Conservation (phyloP, 2,329 filamentous ascomycete species). For the Beauveria medogensis region DNA sequence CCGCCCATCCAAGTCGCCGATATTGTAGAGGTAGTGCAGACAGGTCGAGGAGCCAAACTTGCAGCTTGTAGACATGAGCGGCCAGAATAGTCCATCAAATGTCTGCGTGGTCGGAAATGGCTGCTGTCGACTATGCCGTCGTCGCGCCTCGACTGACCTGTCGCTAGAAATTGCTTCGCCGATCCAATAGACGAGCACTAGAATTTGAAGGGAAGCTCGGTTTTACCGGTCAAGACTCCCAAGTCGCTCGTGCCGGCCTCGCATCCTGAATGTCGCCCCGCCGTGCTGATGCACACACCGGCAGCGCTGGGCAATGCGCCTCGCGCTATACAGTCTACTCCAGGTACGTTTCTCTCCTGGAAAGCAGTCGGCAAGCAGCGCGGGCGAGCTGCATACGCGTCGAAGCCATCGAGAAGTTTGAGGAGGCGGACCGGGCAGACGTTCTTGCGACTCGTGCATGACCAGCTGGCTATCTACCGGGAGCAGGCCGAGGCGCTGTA, state of each 20-base stretch:
- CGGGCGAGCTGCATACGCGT: background rate
- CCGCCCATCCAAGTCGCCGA: too few relatives aligned
- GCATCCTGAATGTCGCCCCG: background rate
- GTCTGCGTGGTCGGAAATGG: too few relatives aligned
- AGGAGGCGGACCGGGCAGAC: background rate
- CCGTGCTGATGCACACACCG: background rate
- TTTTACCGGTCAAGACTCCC: background rate
- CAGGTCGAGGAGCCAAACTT: too few relatives aligned
- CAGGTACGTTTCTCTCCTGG: background rate
- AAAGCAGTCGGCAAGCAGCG: background rate
- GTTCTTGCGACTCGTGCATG: background rate
- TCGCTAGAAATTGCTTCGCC: too few relatives aligned
- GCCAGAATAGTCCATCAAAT: too few relatives aligned
- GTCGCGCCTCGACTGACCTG: too few relatives aligned
- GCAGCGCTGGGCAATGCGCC: background rate
- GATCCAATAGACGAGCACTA: too few relatives aligned
- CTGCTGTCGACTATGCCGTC: too few relatives aligned
- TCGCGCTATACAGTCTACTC: background rate
- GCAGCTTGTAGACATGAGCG: too few relatives aligned
- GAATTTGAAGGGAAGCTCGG: background rate
- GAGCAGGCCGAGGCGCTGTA: background rate
- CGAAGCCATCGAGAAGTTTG: background rate
- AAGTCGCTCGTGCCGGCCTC: background rate
- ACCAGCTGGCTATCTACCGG: background rate
- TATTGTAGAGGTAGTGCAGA: too few relatives aligned